Evolutionary conservation across 371 early-diverging fungal genomes (phyloP).

Genomic region (Mucor irregularis): DNA sequence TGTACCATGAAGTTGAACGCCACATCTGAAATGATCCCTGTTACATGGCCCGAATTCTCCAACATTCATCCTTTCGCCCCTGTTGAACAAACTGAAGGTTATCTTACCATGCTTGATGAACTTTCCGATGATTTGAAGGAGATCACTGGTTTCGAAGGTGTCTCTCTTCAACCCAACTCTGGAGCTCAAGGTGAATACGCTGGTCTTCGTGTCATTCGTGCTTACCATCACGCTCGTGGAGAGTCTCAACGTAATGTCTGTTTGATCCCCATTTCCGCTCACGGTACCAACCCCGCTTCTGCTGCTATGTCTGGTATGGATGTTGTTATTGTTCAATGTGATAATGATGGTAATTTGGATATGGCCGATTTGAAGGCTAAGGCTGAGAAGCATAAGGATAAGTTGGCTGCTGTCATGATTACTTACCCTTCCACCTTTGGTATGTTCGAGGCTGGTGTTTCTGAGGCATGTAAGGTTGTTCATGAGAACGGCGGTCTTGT

Average conservation of each 20-base stretch:
- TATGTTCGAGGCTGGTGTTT: conserved; percentile 90
- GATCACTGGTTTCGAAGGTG: conserved; percentile 92
- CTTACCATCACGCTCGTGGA: conserved; percentile 85
- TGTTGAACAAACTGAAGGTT: conserved; percentile 87
- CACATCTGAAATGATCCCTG: conserved; percentile 96
- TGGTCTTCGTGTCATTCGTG: conserved; percentile 90
- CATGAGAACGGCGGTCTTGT: conserved; percentile 94
- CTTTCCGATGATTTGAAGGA: conserved; percentile 84
- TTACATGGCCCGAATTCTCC: conserved; percentile 95
- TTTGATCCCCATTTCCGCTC: conserved; percentile 96
- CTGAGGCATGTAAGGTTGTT: conserved; percentile 84
- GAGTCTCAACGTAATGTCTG: conserved; percentile 87
- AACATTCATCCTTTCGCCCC: conserved; percentile 97
- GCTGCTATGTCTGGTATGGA: conserved; percentile 96
- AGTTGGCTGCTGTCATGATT: conserved; percentile 94
- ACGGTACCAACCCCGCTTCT: conserved; percentile 98
- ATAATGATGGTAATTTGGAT: conserved; percentile 88
- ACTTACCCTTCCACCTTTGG: conserved; percentile 98
- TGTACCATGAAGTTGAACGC: conserved; percentile 99
- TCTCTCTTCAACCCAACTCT: conserved; percentile 95
- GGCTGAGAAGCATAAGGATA: conserved; percentile 80
- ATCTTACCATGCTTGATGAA: conserved; percentile 81
- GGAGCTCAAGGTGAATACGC: conserved; percentile 99
- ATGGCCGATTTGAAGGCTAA: conserved; percentile 85
- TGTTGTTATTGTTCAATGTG: conserved; percentile 92